These are phyloP conservation scores for Bromus sterilis DNA, from an alignment of 176 grass and related monocot species.

Conservation along the genomic window DNA sequence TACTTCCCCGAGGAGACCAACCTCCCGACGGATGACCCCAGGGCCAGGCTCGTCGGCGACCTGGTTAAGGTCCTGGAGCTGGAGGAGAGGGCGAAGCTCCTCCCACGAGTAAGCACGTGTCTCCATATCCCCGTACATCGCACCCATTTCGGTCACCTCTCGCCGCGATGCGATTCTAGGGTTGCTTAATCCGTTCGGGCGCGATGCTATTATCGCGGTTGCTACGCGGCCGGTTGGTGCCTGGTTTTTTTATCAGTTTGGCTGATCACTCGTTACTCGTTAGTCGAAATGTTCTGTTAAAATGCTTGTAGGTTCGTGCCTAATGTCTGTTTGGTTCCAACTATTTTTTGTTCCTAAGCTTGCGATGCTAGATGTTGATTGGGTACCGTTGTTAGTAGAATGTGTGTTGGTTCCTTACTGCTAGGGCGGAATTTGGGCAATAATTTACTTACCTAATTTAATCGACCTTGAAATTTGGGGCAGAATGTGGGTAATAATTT, in stretches of 20 bases:
- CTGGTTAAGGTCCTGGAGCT: constrained; percentile 30
- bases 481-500: background rate
- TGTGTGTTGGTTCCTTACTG: background rate
- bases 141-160: background rate
- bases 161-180: background rate
- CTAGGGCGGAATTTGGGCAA: background rate
- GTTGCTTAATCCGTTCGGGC: background rate
- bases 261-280: background rate
- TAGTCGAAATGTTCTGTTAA: background rate
- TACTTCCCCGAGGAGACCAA: constrained; percentile 57
- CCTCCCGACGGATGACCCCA: constrained; percentile 15
- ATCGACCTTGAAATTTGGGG: background rate
- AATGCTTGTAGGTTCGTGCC: background rate
- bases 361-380: background rate
- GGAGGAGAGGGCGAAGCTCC: constrained; percentile 4
- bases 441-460: background rate
- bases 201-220: background rate
- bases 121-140: background rate
- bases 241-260: background rate
- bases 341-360: background rate
- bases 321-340: background rate
- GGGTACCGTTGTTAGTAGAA: background rate
- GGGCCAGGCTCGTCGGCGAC: constrained; percentile 20
- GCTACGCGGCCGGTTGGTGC: background rate
- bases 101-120: constrained; percentile 21